A percentile compares a stretch with the other conserved stretches of the same genome.
phyloP scores from a whole-genome alignment of 306 rosid species.

The Vigna mungo region DNA sequence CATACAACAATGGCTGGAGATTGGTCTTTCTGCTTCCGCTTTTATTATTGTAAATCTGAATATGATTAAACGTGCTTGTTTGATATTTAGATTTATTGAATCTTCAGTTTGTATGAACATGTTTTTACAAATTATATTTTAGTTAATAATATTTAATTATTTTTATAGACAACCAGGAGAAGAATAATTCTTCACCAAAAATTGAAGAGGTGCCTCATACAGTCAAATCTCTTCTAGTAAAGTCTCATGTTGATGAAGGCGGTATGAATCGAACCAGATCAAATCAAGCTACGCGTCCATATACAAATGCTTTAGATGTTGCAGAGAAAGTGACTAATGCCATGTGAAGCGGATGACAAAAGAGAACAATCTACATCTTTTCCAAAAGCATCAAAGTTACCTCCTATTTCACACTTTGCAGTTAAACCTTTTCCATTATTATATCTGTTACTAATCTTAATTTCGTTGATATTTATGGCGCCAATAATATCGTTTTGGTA shows the following conservation, averaged over 20 bases:
- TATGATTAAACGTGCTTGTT: no score
- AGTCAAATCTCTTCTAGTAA: conserved; percentile 40
- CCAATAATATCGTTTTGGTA: background rate
- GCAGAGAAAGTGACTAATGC: conserved; percentile 9
- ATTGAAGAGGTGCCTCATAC: conserved; percentile 41
- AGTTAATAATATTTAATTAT: no score
- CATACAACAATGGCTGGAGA: no score
- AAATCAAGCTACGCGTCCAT: background rate
- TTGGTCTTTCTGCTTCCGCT: no score
- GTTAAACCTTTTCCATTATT: background rate
- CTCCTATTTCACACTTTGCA: conserved; percentile 58
- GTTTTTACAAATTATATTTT: no score
- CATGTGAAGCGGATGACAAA: conserved; percentile 49
- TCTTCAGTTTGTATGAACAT: no score
- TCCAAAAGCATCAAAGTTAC: conserved; percentile 56
- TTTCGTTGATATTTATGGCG: background rate
- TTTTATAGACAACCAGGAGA: conserved; percentile 9
- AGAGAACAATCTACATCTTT: conserved; percentile 48
- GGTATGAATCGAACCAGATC: background rate
- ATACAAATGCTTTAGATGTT: conserved; percentile 10
- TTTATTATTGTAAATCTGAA: no score
- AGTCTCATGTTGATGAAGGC: conserved; percentile 29
- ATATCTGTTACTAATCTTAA: background rate
- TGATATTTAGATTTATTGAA: no score
- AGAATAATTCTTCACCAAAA: conserved; percentile 2